Percentiles rank a stretch among this genome's conserved stretches.
phyloP scores from a whole-genome alignment of 2,329 filamentous ascomycete genomes.

The Coniella lustricola region DNA sequence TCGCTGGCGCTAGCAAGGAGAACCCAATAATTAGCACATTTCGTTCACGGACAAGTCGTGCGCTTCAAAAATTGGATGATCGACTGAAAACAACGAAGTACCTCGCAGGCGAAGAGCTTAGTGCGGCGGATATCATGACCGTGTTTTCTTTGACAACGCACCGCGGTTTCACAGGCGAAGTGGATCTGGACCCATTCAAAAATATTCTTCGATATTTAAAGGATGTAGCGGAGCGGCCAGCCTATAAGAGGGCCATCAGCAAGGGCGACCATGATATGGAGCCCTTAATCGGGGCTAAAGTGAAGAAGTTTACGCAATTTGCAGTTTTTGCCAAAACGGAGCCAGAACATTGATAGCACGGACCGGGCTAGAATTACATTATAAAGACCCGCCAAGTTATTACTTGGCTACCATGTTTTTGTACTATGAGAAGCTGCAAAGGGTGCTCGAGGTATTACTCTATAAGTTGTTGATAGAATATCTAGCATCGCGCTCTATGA shows the following conservation, averaged over 20 bases:
- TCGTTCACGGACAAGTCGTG: conserved; percentile 18
- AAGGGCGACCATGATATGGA: conserved; percentile 43
- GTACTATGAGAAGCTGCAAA: too few relatives aligned
- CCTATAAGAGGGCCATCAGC: conserved; percentile 38
- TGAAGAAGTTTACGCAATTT: conserved; percentile 10
- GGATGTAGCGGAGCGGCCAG: conserved; percentile 36
- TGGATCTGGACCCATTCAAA: conserved; percentile 32
- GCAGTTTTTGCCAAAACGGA: neutral
- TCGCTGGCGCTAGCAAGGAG: conserved; percentile 25
- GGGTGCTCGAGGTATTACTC: too few relatives aligned
- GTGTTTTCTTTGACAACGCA: conserved; percentile 56
- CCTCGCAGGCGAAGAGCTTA: conserved; percentile 56
- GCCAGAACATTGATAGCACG: neutral
- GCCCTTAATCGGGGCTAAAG: conserved; percentile 14
- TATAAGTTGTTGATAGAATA: too few relatives aligned
- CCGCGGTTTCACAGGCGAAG: conserved; percentile 38
- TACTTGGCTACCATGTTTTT: too few relatives aligned
- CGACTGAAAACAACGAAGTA: conserved; percentile 41
- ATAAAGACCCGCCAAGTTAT: too few relatives aligned
- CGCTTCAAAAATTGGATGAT: conserved; percentile 39
- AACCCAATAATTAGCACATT: conserved; percentile 23
- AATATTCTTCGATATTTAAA: conserved; percentile 40
- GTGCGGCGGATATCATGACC: conserved; percentile 59
- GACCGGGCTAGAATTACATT: too few relatives aligned
- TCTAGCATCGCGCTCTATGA: too few relatives aligned